phyloP scores from a whole-genome alignment of 768 basidiomycete genomes.

The Mycena metata region DNA sequence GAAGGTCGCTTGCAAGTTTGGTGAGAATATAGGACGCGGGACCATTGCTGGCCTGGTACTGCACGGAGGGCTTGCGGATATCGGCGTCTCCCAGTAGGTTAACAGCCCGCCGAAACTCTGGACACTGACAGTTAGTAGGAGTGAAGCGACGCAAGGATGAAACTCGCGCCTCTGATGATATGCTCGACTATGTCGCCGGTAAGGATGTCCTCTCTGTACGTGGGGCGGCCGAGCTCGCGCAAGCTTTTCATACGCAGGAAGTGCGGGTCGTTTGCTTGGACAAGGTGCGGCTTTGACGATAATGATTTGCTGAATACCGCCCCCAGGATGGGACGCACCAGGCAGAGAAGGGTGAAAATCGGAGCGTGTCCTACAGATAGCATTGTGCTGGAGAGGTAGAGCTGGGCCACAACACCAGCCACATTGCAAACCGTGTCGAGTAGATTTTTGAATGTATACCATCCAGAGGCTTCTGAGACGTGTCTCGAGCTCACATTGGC shows the following conservation, averaged over 20 bases:
- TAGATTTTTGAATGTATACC: constrained; percentile 5
- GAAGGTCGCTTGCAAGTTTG: constrained; percentile 28
- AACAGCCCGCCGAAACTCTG: constrained; percentile 34
- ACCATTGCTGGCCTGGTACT: constrained; percentile 2
- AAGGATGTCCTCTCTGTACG: constrained; percentile 34
- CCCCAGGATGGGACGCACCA: constrained; percentile 21
- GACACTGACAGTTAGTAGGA: background rate
- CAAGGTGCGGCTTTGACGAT: constrained; percentile 24
- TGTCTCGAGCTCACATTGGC: constrained; percentile 17
- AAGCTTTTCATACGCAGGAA: constrained; percentile 28
- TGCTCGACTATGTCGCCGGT: constrained; percentile 34
- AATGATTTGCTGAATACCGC: background rate
- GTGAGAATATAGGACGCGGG: background rate
- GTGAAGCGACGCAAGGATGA: background rate
- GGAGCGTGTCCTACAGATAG: constrained; percentile 23
- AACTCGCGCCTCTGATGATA: constrained; percentile 8
- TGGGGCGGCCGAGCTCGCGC: constrained; percentile 22
- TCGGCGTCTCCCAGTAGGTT: constrained; percentile 27
- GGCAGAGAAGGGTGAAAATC: constrained; percentile 26
- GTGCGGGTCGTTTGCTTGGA: constrained; percentile 25
- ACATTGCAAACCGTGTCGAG: background rate
- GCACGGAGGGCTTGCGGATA: constrained; percentile 13
- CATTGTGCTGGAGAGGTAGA: constrained; percentile 26
- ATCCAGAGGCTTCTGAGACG: constrained; percentile 13
- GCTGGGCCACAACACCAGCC: constrained; percentile 10